Base-by-base conservation (phyloP, 305 asterid species). In the Solanum chacoense region DNA sequence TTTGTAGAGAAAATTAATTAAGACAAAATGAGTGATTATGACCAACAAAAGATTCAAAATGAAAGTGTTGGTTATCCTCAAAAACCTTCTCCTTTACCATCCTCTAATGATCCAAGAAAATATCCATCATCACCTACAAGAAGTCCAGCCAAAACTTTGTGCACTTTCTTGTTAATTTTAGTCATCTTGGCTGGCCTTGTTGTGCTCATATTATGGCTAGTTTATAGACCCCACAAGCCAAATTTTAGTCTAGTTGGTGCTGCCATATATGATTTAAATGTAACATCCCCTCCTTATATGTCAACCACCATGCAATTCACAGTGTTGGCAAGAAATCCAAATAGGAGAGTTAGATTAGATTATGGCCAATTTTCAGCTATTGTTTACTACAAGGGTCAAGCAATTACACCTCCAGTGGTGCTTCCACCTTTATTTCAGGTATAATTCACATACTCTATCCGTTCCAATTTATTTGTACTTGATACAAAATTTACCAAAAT, bases 231-330 rank as follows among this genome's bases (percentile, higher is more conserved):
- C 84, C 91, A 91, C 78, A 77, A 89, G 38, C 97, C 98, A 4
- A 92, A 79, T 78, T 95, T 94, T 93, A 67, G 87, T 8, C 95
- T 95, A 7, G 90, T 94, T 20, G 89, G 91, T 75, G 94, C 93
- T 88, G 93, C 95, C 91, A 85, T 94, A 2, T 91, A 92, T 80
- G 86, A 91, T 5, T 93, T 94, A 73, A 93, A 95, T 93, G 24
- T 89, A 89, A 88, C 93, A 81, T 74, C 94, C 2, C 93, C 93
- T 9, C 94, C 95, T 13, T 90, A 91, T 90, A 38, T 95, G 26
- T 91, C 94, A 88, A 89, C 92, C 42, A 87, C 89, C 89, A 90
- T 94, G 94, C 97, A 94, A 93, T 92, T 94, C 93, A 91, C 97
- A 1, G 89, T 94, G 84, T 91, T 89, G 37, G 87, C 93, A 1